Base-by-base conservation (phyloP, 108 stramenopile genomes). In the Mediolabrus comicus region DNA sequence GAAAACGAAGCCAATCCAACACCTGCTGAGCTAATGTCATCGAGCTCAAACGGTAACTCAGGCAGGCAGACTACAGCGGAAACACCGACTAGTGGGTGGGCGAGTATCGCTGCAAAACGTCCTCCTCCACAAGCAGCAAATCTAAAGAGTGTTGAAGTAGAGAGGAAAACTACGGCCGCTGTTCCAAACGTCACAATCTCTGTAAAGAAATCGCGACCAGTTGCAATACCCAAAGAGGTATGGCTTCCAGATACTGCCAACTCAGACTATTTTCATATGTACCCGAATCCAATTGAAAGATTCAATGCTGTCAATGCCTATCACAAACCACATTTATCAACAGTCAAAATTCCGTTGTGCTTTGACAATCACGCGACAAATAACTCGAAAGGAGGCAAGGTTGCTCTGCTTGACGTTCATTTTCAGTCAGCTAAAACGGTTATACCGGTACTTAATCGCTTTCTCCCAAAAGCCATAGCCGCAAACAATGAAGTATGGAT, bases 341-440 rank as follows among this genome's bases (percentile, higher is more conserved):
- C 32, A 3, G 71, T 72, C 1, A 36, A 29, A 4, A 79, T 79
- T 53, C 78, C 78, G 11, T 53, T 46, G 14, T 67, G 59, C 22
- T 71, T 79, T 53, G 71, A 79, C 17, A 59, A 41, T 38, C 31
- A n/a, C 17, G 25, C n/a, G 32, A 56, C 16, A 33, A n/a, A 22
- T 22, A 67, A 38, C 14, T 19, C 53, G 12, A 59, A 30, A 38
- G 29, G 35, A 43, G 71, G 71, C 31, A 72, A 71, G 52, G 78
- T 79, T 27, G 41, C 78, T 38, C 66, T 79, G 17, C 59, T 79
- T 19, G 78, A 79, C 38, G 71, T 72, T 0, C 78, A 79, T 28
- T 79, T 79, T 67, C 78, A 79, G 53, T 79, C 78, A 30, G 66
- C 78, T 52, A 79, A 72, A 68, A 72, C 78, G 0, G 63, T 79